These are phyloP conservation scores for Candida glaebosa DNA, from an alignment of 805 yeast genomes.

Conservation along the genomic window DNA sequence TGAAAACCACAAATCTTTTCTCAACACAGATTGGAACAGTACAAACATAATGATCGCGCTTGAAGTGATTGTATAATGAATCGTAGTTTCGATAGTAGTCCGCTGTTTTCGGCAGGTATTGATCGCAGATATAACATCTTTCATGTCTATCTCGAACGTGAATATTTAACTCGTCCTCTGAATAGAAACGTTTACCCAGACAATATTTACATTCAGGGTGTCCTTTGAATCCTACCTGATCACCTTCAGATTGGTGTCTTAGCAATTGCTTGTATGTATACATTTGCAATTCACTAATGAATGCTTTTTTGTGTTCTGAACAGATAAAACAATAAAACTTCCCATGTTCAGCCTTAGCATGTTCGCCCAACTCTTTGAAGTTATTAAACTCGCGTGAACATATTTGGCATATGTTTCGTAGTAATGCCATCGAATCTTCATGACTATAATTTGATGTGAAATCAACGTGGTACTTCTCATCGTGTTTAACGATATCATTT, in stretches of 20 bases:
- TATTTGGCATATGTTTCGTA: slow-evolving; percentile 56
- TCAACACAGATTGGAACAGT: slow-evolving; percentile 75
- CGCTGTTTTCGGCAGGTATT: slow-evolving; percentile 53
- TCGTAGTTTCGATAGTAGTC: slow-evolving; percentile 75
- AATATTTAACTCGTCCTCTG: slow-evolving; percentile 77
- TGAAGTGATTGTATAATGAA: slow-evolving; percentile 71
- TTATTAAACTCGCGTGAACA: slow-evolving; percentile 36
- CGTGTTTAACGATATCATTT: slow-evolving; percentile 26
- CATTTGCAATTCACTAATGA: slow-evolving; percentile 64
- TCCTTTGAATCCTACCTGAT: slow-evolving; percentile 74
- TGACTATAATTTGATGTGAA: slow-evolving; percentile 56
- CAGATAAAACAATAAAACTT: slow-evolving; percentile 73
- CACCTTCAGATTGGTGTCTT: slow-evolving; percentile 72
- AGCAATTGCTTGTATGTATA: slow-evolving; percentile 61
- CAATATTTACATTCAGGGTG: slow-evolving; percentile 90
- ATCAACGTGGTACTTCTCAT: slow-evolving; percentile 49
- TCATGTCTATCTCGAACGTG: slow-evolving; percentile 87
- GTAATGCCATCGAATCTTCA: slow-evolving; percentile 47
- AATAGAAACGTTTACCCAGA: slow-evolving; percentile 68
- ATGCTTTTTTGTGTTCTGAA: slow-evolving; percentile 69
- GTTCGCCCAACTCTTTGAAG: slow-evolving; percentile 62
- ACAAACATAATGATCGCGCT: slow-evolving; percentile 71
- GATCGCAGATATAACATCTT: slow-evolving; percentile 86
- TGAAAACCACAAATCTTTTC: slow-evolving; percentile 86
- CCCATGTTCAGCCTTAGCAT: slow-evolving; percentile 61